These are phyloP conservation scores for Cryptococcus amylolentus DNA, from an alignment of 1,284 basidiomycete genomes.

Conservation along the genomic window DNA sequence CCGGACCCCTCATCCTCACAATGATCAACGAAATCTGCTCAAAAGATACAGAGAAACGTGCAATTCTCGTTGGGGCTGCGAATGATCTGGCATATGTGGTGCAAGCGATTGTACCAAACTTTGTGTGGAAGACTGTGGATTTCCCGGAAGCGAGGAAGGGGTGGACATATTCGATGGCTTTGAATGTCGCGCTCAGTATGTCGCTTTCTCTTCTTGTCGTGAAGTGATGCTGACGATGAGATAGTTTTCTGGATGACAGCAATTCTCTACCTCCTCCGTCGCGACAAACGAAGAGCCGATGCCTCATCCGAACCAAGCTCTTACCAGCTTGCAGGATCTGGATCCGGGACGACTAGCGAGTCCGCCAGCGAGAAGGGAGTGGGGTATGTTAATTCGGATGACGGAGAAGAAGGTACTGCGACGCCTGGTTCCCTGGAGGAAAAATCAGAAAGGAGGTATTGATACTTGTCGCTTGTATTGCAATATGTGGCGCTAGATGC, in stretches of 20 bases:
- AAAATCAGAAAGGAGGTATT: too few relatives aligned
- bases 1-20: constrained; percentile 21
- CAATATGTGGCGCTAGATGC: too few relatives aligned
- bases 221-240: background rate
- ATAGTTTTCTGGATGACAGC: constrained; percentile 22
- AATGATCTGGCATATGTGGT: constrained; percentile 43
- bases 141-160: constrained; percentile 36
- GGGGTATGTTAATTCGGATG: too few relatives aligned
- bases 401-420: too few relatives aligned
- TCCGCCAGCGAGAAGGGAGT: too few relatives aligned
- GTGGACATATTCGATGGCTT: constrained; percentile 21
- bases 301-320: too few relatives aligned
- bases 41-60: constrained; percentile 35
- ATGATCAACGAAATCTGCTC: constrained; percentile 40
- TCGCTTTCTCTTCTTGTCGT: background rate
- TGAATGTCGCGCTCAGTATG: constrained; percentile 26
- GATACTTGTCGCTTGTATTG: too few relatives aligned
- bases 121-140: constrained; percentile 40
- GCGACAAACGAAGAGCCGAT: constrained; percentile 14
- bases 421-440: too few relatives aligned
- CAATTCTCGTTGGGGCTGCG: constrained; percentile 31
- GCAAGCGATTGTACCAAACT: constrained; percentile 38
- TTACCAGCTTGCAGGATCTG: too few relatives aligned
- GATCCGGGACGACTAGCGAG: too few relatives aligned
- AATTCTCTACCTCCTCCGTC: constrained; percentile 17